Percentiles rank a stretch among this genome's conserved stretches.
phyloP scores from a whole-genome alignment of 2,329 filamentous ascomycete genomes.

The Volutella citrinella region DNA sequence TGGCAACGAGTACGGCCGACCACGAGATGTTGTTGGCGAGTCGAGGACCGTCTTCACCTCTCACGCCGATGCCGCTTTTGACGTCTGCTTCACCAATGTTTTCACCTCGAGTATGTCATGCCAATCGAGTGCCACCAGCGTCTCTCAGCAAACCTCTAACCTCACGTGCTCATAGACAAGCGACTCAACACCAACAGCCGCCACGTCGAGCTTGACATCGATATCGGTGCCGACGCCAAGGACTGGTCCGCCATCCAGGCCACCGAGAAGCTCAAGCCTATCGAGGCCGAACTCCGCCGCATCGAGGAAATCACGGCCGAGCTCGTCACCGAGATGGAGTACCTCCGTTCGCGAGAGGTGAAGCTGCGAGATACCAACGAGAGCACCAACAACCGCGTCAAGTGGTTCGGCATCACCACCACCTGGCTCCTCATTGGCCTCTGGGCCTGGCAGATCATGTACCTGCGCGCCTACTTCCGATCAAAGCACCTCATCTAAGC shows the following conservation, averaged over 20 bases:
- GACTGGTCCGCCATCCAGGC: slow-evolving; percentile 97
- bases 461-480: slow-evolving; percentile 95
- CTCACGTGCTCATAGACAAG: slow-evolving; percentile 19
- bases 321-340: slow-evolving; percentile 94
- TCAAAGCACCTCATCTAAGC: slow-evolving; percentile 41
- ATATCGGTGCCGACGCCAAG: slow-evolving; percentile 94
- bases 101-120: slow-evolving; percentile 62
- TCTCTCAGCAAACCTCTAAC: too few species aligned
- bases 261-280: slow-evolving; percentile 94
- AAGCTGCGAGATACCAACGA: slow-evolving; percentile 97
- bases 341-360: slow-evolving; percentile 85
- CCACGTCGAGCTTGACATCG: slow-evolving; percentile 86
- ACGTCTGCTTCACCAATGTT: slow-evolving; percentile 93
- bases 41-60: slow-evolving; percentile 92
- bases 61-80: slow-evolving; percentile 86
- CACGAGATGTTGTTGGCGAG: slow-evolving; percentile 89
- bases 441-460: slow-evolving; percentile 96
- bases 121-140: background rate
- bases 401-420: slow-evolving; percentile 95
- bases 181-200: slow-evolving; percentile 49
- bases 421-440: slow-evolving; percentile 87
- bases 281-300: slow-evolving; percentile 89
- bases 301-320: slow-evolving; percentile 89
- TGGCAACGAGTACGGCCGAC: slow-evolving; percentile 91
- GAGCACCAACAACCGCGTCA: slow-evolving; percentile 97